These are phyloP conservation scores for Gnetum montanum DNA, from an alignment of 75 land plant species.

Conservation along the genomic window DNA sequence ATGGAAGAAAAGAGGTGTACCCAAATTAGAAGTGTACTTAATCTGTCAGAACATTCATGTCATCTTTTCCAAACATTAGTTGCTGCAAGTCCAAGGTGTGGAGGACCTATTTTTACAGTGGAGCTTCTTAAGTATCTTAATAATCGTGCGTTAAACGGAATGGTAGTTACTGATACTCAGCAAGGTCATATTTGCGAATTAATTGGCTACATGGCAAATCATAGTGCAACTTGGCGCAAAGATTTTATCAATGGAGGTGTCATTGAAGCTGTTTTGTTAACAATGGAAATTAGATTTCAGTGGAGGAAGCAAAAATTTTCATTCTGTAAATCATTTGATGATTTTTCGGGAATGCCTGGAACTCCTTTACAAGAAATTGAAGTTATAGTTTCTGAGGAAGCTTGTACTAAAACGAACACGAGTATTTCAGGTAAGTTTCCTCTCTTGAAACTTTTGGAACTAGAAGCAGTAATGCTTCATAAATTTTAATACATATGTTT, in stretches of 20 bases:
- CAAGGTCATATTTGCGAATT: conserved; percentile 2
- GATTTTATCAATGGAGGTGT: background rate
- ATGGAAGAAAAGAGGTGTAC: background rate
- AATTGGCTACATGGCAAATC: conserved; percentile 5
- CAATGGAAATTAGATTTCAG: background rate
- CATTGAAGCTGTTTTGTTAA: background rate
- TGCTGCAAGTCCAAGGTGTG: conserved; percentile 10
- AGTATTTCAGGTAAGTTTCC: background rate
- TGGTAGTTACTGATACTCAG: background rate
- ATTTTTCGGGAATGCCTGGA: background rate
- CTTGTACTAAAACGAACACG: background rate
- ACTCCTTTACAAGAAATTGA: background rate
- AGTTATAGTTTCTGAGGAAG: background rate
- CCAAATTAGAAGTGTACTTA: conserved; percentile 1
- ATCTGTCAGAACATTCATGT: background rate
- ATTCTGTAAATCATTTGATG: background rate
- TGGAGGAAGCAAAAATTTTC: background rate
- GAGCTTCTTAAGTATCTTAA: conserved; percentile 6
- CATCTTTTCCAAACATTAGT: conserved; percentile 9
- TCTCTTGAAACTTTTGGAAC: background rate
- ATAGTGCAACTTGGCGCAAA: background rate
- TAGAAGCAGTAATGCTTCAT: background rate
- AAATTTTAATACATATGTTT: background rate
- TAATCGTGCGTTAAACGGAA: background rate
- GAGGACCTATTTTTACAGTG: conserved; percentile 12